Base-by-base conservation (phyloP, 768 basidiomycete species). In the Boletus subparvulus region DNA sequence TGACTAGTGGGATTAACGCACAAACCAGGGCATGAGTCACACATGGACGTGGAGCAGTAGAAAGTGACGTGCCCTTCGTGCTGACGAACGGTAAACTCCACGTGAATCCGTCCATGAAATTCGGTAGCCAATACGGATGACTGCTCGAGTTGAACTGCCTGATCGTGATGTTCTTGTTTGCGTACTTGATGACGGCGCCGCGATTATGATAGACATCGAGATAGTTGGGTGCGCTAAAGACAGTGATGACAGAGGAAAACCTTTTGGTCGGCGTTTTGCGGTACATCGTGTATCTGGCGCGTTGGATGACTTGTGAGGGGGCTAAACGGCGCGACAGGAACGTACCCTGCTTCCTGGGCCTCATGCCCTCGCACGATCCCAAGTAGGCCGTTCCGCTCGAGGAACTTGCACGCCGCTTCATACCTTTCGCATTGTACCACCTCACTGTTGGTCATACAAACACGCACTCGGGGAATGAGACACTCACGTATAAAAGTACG, bases 31-130 rank as follows among this genome's bases (percentile, higher is more conserved):
- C 37, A 16, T 50, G 4, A 50, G 47, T n/a, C n/a, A n/a, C n/a
- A n/a, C n/a, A n/a, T n/a, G n/a, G n/a, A n/a, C n/a, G 14, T 24
- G 7, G 17, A 36, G 26, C 14, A 9, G 33, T 3, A 45, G 14
- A n/a, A 35, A n/a, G 14, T 0, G 19, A 62, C 92, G 54, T 62
- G 96, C 96, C 98, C 77, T 99, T 99, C 51, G 92, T 87, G 47
- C 95, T 96, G 4, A 99, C 96, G 67, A 99, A 99, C 0, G 96
- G 96, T 56, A 99, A 71, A 80, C 90, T 93, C 96, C 96, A 99
- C 3, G 95, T 98, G 70, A 99, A 98, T 32, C 91, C 95, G 69
- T 98, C 93, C 88, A 97, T 95, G 62, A 98, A 97, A 74, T 98
- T 98, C 0, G 96, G 96, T 33, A 99, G 75, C 93, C 94, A 97